Evolutionary conservation across 1,284 basidiomycete species (phyloP).

Genomic region (Neotropicomus parvogracilis): DNA sequence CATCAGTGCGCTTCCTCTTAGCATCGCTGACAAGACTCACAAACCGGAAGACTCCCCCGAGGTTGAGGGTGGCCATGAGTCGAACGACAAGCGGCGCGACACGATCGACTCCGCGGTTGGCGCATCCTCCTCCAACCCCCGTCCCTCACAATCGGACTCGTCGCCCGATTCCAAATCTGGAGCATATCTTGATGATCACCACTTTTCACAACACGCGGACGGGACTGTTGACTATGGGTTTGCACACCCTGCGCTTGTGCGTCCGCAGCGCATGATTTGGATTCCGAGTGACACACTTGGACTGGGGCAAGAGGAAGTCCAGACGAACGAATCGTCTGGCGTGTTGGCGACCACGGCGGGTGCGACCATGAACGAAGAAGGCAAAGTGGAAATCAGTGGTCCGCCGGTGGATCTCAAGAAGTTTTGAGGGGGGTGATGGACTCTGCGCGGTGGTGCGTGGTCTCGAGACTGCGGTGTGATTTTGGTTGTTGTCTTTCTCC

Average conservation of each 20-base stretch:
- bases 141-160: slow-evolving; percentile 5
- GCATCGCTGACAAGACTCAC: slow-evolving; percentile 69
- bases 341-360: slow-evolving; percentile 54
- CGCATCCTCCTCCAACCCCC: slow-evolving; percentile 5
- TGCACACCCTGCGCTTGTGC: slow-evolving; percentile 76
- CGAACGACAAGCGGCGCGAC: slow-evolving; percentile 14
- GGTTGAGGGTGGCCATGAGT: slow-evolving; percentile 18
- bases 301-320: slow-evolving; percentile 60
- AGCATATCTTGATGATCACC: slow-evolving; percentile 21
- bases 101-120: slow-evolving; percentile 10
- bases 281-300: slow-evolving; percentile 67
- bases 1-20: slow-evolving; percentile 66
- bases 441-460: neutral
- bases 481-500: neutral
- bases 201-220: slow-evolving; percentile 19
- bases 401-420: slow-evolving; percentile 39
- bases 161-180: slow-evolving; percentile 6
- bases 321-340: slow-evolving; percentile 52
- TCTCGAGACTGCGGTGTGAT: neutral
- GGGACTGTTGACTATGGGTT: slow-evolving; percentile 53
- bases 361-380: slow-evolving; percentile 65
- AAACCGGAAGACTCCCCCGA: slow-evolving; percentile 31
- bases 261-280: slow-evolving; percentile 78
- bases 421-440: slow-evolving; percentile 21
- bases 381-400: slow-evolving; percentile 57